Base-by-base conservation (phyloP, 345 rosid species). In the Boechera retrofracta region DNA sequence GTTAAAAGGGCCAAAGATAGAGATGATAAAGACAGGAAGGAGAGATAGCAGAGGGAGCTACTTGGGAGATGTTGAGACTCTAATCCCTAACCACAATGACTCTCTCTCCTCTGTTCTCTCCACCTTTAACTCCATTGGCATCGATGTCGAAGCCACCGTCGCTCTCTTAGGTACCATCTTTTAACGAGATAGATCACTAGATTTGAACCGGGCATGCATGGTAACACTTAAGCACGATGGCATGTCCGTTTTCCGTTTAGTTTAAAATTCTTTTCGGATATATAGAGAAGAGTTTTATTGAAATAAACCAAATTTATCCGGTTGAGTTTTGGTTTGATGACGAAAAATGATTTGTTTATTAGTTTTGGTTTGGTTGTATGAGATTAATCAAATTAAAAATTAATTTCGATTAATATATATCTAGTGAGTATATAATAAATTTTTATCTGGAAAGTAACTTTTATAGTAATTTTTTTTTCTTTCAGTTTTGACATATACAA, bases 1-100 rank as follows among this genome's bases (percentile, higher is more conserved):
- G 97, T 61, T 90, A 28, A 89, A 89, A 75, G 98, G 98, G 52
- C 97, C 98, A 38, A 83, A 82, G 49, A 73, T 94, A 26, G 98
- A 90, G 60, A 87, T 89, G 93, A 77, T 77, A 9, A 88, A 83
- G 81, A 90, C 91, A 13, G 95, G 95, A 39, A 72, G 95, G 31
- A 87, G 72, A 77, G 98, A 94, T n/a, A 78, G 92, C 63, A 84
- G 55, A 54, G 83, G 80, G 9, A 92, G 95, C 79, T 86, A 86
- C 44, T 73, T 79, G n/a, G 31, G 72, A 6, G 79, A 82, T 39
- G 78, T 88, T 5, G 85, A 85, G 6, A 39, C 55, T 16, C 47
- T 52, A 35, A 71, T 94, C 49, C 93, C 97, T 2, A 83, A 94
- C 75, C 98, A 87, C 76, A 91, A 90, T 39, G 95, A 89, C 61